Conservation (phyloP, 352 stramenopile species). For the Phytophthora rubi region DNA sequence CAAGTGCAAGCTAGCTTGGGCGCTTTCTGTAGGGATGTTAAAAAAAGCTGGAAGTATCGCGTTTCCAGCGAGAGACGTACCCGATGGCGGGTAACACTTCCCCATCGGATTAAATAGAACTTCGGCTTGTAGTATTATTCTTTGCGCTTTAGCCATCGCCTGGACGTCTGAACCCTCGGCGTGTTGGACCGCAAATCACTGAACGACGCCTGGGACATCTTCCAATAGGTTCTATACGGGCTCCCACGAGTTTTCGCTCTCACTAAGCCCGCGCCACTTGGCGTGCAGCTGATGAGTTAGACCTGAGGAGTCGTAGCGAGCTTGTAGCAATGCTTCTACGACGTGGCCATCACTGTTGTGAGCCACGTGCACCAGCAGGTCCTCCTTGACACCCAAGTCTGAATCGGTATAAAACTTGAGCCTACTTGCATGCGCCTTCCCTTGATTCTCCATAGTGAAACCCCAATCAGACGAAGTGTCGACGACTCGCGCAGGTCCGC, state of each 20-base stretch:
- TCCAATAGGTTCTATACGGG: background rate
- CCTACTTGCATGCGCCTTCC: background rate
- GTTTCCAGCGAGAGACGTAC: background rate
- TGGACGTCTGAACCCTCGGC: background rate
- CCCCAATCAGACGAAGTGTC: background rate
- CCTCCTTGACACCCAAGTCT: background rate
- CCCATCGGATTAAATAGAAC: background rate
- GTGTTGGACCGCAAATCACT: background rate
- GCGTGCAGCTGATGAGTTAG: background rate
- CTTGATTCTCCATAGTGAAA: background rate
- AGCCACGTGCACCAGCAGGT: background rate
- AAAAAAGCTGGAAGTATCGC: background rate
- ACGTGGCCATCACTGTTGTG: background rate
- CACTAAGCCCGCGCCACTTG: background rate
- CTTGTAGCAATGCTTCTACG: background rate
- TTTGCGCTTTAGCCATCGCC: background rate
- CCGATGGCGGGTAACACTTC: background rate
- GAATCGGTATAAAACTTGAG: background rate
- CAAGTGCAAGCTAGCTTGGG: background rate
- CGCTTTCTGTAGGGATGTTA: background rate
- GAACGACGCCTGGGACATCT: background rate
- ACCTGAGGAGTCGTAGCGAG: background rate
- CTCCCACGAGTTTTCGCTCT: background rate
- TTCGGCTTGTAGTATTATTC: background rate
- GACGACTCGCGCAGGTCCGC: background rate